Conservation (phyloP, 352 stramenopile genomes). For the Phytophthora fragariae region DNA sequence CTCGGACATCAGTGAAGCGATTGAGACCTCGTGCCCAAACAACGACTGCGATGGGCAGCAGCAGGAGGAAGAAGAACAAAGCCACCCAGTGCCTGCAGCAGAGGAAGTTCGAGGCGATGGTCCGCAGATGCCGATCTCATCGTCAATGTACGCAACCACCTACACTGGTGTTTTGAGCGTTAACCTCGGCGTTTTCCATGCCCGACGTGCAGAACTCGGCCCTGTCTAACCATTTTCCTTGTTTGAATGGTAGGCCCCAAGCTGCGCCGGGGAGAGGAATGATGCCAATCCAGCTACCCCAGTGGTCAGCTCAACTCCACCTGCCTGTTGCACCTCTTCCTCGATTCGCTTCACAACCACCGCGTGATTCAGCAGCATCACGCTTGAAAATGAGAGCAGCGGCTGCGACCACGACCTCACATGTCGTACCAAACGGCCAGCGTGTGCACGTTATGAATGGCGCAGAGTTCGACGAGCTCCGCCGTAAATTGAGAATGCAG, state of each 20-base stretch:
- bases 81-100: not conserved
- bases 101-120: conserved; percentile 6
- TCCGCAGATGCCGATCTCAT: conserved; percentile 18
- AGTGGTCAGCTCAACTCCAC: not conserved
- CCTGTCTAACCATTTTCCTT: too few relatives aligned
- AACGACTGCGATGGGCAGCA: conserved; percentile 11
- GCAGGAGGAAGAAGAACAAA: not conserved
- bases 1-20: not conserved
- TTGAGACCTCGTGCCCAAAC: not conserved
- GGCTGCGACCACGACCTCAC: not conserved
- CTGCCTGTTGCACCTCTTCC: not conserved
- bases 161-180: conserved; percentile 13
- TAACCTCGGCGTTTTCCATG: not conserved
- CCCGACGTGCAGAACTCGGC: too few relatives aligned
- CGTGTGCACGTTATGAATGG: conserved; percentile 30
- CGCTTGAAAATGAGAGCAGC: not conserved
- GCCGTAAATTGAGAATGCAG: conserved; percentile 44
- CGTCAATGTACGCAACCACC: conserved; percentile 26
- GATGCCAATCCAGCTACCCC: not conserved
- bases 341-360: not conserved
- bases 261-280: not conserved
- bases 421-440: conserved; percentile 27
- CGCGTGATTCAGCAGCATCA: not conserved
- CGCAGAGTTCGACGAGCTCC: conserved; percentile 35
- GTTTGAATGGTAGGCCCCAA: not conserved